Percentiles rank a stretch among this genome's conserved stretches.
Evolutionary conservation across 257 asterid genomes (phyloP).

Genomic region (Primulina huaijiensis): DNA sequence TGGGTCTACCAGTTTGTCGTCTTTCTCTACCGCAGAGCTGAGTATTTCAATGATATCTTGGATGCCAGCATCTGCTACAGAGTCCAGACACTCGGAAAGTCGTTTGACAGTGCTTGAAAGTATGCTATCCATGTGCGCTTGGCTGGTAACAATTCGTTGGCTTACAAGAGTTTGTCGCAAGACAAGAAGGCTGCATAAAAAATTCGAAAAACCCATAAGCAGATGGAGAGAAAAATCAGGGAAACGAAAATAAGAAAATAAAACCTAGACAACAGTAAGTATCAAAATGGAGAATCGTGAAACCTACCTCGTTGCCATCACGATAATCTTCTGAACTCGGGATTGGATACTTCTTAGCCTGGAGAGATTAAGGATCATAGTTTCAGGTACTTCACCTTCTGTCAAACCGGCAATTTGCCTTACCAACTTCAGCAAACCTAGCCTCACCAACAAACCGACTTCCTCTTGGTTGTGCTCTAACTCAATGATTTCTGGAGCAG

Average conservation of each 20-base stretch:
- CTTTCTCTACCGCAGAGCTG: slow-evolving; percentile 29
- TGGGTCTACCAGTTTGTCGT: slow-evolving; percentile 26
- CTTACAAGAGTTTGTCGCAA: slow-evolving; percentile 66
- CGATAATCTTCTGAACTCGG: slow-evolving; percentile 78
- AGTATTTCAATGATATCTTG: slow-evolving; percentile 52
- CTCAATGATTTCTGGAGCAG: slow-evolving; percentile 41
- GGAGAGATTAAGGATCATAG: slow-evolving; percentile 72
- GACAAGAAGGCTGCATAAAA: slow-evolving; percentile 55
- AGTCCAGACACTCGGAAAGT: slow-evolving; percentile 59
- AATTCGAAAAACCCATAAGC: neutral
- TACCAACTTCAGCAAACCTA: slow-evolving; percentile 79
- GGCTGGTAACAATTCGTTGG: slow-evolving; percentile 47
- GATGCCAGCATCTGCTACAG: slow-evolving; percentile 60
- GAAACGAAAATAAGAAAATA: neutral
- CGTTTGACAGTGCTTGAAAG: slow-evolving; percentile 40
- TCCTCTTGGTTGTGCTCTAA: slow-evolving; percentile 81
- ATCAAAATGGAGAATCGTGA: neutral
- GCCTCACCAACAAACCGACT: slow-evolving; percentile 69
- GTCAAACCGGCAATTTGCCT: slow-evolving; percentile 63
- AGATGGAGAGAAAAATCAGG: neutral
- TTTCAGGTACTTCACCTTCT: slow-evolving; percentile 78
- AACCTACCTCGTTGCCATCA: slow-evolving; percentile 79
- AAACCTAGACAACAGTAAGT: neutral
- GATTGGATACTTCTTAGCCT: slow-evolving; percentile 76
- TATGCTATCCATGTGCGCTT: slow-evolving; percentile 51